Conservation (phyloP, 305 asterid genomes). For the Striga hermonthica region DNA sequence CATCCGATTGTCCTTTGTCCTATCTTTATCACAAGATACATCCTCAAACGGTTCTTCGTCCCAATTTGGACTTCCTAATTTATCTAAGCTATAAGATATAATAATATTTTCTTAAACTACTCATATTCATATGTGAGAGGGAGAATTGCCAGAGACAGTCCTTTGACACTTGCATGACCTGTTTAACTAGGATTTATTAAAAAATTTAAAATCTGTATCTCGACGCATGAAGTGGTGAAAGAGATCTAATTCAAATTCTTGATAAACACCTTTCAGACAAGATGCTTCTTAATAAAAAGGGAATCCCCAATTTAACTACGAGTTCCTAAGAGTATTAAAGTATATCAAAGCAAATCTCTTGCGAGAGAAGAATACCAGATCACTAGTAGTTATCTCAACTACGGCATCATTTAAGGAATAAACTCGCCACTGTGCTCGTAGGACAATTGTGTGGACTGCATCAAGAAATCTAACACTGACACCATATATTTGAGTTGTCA, state of each 20-base stretch:
- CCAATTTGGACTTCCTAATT: no score
- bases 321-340: no score
- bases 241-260: no score
- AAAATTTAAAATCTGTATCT: background rate
- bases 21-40: background rate
- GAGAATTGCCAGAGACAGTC: no score
- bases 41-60: background rate
- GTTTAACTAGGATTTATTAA: background rate
- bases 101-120: no score
- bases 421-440: slow-evolving; percentile 14
- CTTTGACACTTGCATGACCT: no score
- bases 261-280: no score
- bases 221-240: no score
- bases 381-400: background rate
- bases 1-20: background rate
- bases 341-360: slow-evolving; percentile 6
- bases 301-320: no score
- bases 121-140: no score
- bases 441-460: slow-evolving; percentile 19
- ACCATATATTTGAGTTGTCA: background rate
- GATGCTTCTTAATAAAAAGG: no score
- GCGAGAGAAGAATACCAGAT: background rate
- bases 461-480: slow-evolving; percentile 10
- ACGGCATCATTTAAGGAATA: slow-evolving; percentile 23
- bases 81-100: no score